These are phyloP conservation scores for Misopates orontium DNA, from an alignment of 257 asterid genomes.

Conservation along the genomic window DNA sequence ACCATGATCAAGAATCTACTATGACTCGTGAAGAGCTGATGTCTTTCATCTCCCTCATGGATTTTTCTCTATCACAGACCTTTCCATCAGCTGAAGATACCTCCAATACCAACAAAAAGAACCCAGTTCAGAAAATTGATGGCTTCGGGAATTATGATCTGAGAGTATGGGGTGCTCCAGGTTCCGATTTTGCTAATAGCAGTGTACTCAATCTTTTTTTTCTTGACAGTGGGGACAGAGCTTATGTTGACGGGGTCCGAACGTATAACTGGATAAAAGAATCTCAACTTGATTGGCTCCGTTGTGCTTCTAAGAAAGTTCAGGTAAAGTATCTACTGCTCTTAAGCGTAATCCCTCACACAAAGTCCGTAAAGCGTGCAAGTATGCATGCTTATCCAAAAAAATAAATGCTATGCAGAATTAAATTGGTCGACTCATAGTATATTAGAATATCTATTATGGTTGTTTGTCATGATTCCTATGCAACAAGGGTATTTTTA, in stretches of 20 bases:
- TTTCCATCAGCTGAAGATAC: slow-evolving; percentile 56
- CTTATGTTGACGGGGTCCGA: slow-evolving; percentile 60
- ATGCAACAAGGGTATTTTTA: not conserved
- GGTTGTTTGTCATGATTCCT: not conserved
- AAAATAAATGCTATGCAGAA: not conserved
- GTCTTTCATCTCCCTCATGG: slow-evolving; percentile 92
- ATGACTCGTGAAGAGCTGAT: slow-evolving; percentile 89
- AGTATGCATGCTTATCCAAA: not conserved
- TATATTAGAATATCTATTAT: not conserved
- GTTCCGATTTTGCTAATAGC: slow-evolving; percentile 64
- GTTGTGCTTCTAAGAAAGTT: slow-evolving; percentile 39
- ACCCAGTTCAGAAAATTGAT: slow-evolving; percentile 41
- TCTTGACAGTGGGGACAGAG: slow-evolving; percentile 94
- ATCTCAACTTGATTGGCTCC: slow-evolving; percentile 92
- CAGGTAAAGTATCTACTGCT: slow-evolving; percentile 46
- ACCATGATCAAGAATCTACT: slow-evolving; percentile 96
- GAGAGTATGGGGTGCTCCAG: slow-evolving; percentile 71
- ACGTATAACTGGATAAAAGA: slow-evolving; percentile 94
- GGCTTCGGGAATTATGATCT: slow-evolving; percentile 91
- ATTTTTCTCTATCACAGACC: slow-evolving; percentile 77
- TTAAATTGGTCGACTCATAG: not conserved
- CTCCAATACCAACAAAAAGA: slow-evolving; percentile 29
- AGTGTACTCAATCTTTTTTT: slow-evolving; percentile 75
- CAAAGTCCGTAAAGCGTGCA: not conserved
- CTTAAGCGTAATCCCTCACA: not conserved